Evolutionary conservation across 2,329 filamentous ascomycete genomes (phyloP), one percentile per base, ranked within the genome.

Genomic region (Aquanectria penicillioides): DNA sequence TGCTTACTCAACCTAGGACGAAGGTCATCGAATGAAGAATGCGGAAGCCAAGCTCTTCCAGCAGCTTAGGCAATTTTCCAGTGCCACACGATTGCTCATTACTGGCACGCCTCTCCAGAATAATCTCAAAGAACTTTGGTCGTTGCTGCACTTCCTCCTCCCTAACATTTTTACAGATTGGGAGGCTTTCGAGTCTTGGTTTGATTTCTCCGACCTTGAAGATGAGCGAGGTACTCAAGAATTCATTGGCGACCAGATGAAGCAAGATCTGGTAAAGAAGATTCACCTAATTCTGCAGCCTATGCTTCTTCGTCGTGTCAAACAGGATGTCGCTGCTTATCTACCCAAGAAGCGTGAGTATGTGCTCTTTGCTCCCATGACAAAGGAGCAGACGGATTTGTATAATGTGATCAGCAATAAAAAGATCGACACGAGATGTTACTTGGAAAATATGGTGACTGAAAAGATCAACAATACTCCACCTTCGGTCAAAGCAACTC

Each of bases 301-400:
- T 0, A 89, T 99, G 67, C 80, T 99, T 2, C 81, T 99, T 1
- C 87, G 95, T 1, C 85, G 95, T 15, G 86, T 99, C 62, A 99
- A 99, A 76, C 90, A 92, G 0, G 95, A 99, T 70, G 95, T 99
- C 0, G 94, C 97, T 52, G 89, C 89, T 2, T 86, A 93, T 43
- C 82, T 99, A n/a, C 95, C 95, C 0, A 96, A 94, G 77, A 99
- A 99, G 80, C 87, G 95, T 23, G 95, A 99, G 74, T 99, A 99
- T 66, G 91, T 99, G 3, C 80, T 99, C 0, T 98, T 95, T 69
- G 95, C 95, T 0, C 95, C 95, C 0, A 87, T 99, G 77, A 97
- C 93, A 0, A 85, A 88, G 20, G 93, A 95, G 66, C 95, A 99
- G 72, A 92, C 93, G 3, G 94, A 97, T 55, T 77, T 99, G 0